Base-by-base conservation (phyloP, 2,329 filamentous ascomycete species). In the Coniochaeta sp. region DNA sequence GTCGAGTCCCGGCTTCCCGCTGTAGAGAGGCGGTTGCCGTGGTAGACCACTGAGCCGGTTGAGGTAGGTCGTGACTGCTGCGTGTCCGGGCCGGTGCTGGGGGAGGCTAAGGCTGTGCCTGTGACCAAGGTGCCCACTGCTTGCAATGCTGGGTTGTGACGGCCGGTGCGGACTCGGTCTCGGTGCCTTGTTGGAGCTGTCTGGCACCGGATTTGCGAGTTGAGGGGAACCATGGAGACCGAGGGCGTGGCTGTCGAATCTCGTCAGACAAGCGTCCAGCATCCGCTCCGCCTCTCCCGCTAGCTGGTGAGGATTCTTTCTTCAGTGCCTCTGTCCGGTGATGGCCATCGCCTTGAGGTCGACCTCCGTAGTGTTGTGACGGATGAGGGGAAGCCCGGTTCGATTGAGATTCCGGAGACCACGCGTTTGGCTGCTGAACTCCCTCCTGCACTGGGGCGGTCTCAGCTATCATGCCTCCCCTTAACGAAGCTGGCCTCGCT, bases 41-140 rank as follows among this genome's bases (percentile, higher is more conserved):
- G 16, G 26, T 42, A 50, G 35, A 50, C 30, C 33, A 50, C 49
- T 22, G 49, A 50, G 24, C 49, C 49, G 26, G 49, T 50, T 22
- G 49, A 50, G 32, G 35, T 45, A 7, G 49, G 40, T 6, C 33
- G 49, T 20, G 32, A n/a, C n/a, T n/a, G 18, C 18, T 24, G 16
- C 20, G 32, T 18, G 12, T 22, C 35, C 3, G 12, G 7, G 38
- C 18, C 30, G 45, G 30, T 20, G 24, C 24, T 28, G 20, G 49
- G 20, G 6, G 40, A 20, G 16, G 35, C n/a, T 6, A 24, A 18
- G 12, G 10, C 20, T 42, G 38, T 42, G 26, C 18, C 2, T 3
- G 18, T 14, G 12, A 26, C 22, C 8, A n/a, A 6, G 4, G 20
- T 3, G 14, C 38, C 20, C 38, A 42, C 3, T 18, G 16, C 18